Conservation (phyloP, 805 yeast species). For the Lipomyces kockii region DNA sequence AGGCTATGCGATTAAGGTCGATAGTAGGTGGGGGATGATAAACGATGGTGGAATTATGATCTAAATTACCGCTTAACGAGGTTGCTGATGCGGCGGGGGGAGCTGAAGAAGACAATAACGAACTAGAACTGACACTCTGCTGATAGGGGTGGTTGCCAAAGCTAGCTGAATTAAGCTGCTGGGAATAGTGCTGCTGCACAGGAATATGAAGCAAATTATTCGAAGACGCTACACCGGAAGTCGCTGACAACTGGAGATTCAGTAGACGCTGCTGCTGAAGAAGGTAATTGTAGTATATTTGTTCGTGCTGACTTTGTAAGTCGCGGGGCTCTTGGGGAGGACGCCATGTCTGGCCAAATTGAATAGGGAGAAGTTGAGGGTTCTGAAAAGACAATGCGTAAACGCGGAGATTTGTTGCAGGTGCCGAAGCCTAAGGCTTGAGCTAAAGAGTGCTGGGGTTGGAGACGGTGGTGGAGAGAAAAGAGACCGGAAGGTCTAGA, state of each 20-base stretch:
- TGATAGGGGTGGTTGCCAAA: not conserved
- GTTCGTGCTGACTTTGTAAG: slow-evolving; percentile 18
- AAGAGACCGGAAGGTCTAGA: slow-evolving; percentile 13
- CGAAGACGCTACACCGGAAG: slow-evolving; percentile 8
- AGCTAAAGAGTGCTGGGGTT: slow-evolving; percentile 6
- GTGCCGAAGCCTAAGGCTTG: slow-evolving; percentile 15
- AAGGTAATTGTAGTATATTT: not conserved
- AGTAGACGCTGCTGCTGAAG: slow-evolving; percentile 3
- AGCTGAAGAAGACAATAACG: not conserved
- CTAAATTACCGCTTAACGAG: not conserved
- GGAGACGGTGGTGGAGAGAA: not conserved
- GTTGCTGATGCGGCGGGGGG: not conserved
- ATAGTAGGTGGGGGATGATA: not conserved
- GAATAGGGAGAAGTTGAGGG: slow-evolving; percentile 17
- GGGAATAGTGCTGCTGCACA: slow-evolving; percentile 1
- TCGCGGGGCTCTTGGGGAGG: slow-evolving; percentile 18
- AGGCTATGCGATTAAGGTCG: not conserved
- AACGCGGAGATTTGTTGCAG: slow-evolving; percentile 15
- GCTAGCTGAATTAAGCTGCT: slow-evolving; percentile 5
- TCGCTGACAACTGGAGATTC: not conserved
- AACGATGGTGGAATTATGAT: not conserved
- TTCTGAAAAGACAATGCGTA: slow-evolving; percentile 36
- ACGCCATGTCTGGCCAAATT: slow-evolving; percentile 31
- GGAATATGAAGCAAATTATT: slow-evolving; percentile 1
- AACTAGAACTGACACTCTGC: not conserved